Percentiles rank a stretch among this genome's conserved stretches.
Conservation (phyloP, 345 rosid species). For the Balakata baccata region DNA sequence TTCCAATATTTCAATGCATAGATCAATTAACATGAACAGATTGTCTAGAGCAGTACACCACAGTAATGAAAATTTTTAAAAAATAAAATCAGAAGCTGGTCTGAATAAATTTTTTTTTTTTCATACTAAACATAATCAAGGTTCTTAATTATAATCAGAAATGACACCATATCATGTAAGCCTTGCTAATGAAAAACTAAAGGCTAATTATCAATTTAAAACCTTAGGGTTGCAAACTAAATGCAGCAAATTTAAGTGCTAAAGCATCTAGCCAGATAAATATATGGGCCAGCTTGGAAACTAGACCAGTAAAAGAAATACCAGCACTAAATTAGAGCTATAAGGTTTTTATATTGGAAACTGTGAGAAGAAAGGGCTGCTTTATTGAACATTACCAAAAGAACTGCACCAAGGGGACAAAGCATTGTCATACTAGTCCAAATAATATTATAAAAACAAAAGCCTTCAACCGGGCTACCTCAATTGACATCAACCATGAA, state of each 20-base stretch:
- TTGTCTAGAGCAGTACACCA: constrained; percentile 10
- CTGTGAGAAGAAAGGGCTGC: constrained; percentile 66
- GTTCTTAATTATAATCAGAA: background rate
- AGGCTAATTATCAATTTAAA: background rate
- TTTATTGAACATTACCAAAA: constrained; percentile 69
- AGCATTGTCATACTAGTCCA: constrained; percentile 8
- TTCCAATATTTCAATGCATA: constrained; percentile 22
- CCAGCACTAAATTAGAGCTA: constrained; percentile 77
- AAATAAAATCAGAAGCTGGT: background rate
- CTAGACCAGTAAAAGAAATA: constrained; percentile 13
- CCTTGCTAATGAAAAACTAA: background rate
- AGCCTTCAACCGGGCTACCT: background rate
- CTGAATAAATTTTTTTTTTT: background rate
- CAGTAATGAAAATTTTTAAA: background rate
- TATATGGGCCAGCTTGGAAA: background rate
- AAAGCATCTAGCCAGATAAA: background rate
- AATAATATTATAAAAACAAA: no score
- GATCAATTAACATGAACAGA: constrained; percentile 25
- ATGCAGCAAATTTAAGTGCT: constrained; percentile 1
- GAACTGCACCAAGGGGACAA: constrained; percentile 44
- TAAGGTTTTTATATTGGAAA: constrained; percentile 59
- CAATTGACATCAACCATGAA: no score
- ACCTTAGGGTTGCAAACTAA: background rate
- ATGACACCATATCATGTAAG: background rate
- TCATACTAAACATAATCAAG: background rate